Conservation (phyloP, 1,284 basidiomycete genomes). For the Pseudomicrostroma phylloplanum region DNA sequence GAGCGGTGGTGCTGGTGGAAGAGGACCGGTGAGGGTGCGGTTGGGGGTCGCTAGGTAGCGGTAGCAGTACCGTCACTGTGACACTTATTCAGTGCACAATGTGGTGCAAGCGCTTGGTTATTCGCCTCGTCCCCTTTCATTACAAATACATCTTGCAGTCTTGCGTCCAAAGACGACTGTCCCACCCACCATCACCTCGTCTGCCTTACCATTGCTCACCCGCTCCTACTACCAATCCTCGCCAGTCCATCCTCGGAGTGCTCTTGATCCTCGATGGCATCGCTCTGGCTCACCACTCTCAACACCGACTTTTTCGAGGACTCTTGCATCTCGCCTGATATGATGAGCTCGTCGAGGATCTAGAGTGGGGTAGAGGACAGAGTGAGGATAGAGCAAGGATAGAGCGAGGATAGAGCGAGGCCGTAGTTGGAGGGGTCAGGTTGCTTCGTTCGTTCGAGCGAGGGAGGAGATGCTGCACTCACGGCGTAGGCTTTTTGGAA, state of each 20-base stretch:
- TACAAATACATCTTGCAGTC: no score
- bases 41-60: no score
- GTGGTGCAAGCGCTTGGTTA: no score
- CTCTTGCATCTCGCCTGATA: constrained; percentile 95
- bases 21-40: no score
- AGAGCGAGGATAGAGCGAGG: constrained; percentile 1
- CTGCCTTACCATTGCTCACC: neutral
- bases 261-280: constrained; percentile 51
- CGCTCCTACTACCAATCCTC: constrained; percentile 15
- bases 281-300: constrained; percentile 62
- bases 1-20: no score
- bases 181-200: neutral
- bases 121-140: no score
- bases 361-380: constrained; percentile 13
- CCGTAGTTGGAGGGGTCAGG: constrained; percentile 4
- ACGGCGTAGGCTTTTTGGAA: constrained; percentile 50
- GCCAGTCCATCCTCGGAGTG: constrained; percentile 43
- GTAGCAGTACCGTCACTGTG: no score
- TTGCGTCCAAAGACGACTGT: no score
- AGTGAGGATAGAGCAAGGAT: constrained; percentile 8
- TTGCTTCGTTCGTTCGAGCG: constrained; percentile 12
- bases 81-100: no score
- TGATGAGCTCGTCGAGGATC: constrained; percentile 85
- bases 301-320: constrained; percentile 97
- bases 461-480: constrained; percentile 8